These are phyloP conservation scores for Fagus crenata DNA, from an alignment of 306 rosid species.

Conservation along the genomic window DNA sequence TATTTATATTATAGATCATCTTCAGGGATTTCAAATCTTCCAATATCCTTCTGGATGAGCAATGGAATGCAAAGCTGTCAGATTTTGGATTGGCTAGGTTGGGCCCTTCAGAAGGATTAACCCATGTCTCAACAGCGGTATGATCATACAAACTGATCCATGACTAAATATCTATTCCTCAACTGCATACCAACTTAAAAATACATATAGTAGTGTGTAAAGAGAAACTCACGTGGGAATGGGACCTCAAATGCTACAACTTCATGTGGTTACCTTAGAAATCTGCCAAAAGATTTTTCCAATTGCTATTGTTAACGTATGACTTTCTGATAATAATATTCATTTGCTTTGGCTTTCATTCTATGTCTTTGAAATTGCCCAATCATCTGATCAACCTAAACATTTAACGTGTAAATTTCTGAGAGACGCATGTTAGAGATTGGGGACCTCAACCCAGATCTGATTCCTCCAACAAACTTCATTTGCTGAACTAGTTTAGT, in stretches of 20 bases:
- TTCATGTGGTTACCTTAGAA: slow-evolving; percentile 7
- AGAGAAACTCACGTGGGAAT: neutral
- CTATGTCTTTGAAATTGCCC: neutral
- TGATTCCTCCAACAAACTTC: neutral
- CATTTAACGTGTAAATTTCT: neutral
- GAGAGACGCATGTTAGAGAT: neutral
- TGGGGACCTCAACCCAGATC: slow-evolving; percentile 7
- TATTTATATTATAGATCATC: slow-evolving; percentile 58
- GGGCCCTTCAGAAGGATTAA: slow-evolving; percentile 90
- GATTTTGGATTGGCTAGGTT: slow-evolving; percentile 96
- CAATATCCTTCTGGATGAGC: slow-evolving; percentile 86
- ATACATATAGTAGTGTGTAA: slow-evolving; percentile 9
- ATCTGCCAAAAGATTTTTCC: slow-evolving; percentile 1
- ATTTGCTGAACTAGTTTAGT: slow-evolving; percentile 3
- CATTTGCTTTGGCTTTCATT: neutral
- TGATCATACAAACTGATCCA: slow-evolving; percentile 31
- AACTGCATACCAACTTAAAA: slow-evolving; percentile 4
- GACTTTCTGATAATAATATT: no score
- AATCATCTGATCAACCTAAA: neutral
- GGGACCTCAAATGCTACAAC: neutral
- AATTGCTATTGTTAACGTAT: neutral
- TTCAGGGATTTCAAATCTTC: slow-evolving; percentile 98
- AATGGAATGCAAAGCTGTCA: slow-evolving; percentile 95
- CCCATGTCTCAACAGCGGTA: slow-evolving; percentile 99
- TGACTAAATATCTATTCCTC: slow-evolving; percentile 4